A percentile compares a stretch with the other conserved stretches of the same genome.
Evolutionary conservation across 306 rosid genomes (phyloP).

Genomic region (Cucurbita moschata): DNA sequence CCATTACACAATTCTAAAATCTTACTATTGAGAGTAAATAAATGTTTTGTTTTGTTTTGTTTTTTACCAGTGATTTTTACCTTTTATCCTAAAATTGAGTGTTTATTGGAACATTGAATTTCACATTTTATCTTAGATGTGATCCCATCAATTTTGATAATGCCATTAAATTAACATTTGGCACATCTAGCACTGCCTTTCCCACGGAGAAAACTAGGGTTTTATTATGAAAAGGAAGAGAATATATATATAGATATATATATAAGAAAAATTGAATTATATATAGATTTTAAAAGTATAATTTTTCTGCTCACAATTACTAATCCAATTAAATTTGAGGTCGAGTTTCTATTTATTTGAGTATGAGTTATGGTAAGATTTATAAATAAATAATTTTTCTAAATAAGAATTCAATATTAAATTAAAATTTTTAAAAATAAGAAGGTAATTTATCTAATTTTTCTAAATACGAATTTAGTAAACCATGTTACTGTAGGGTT

Average conservation of each 20-base stretch:
- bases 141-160: not conserved
- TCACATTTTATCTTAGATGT: too few relatives aligned
- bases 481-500: too few relatives aligned
- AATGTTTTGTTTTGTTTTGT: too few relatives aligned
- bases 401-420: too few relatives aligned
- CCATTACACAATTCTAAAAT: not conserved
- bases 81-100: too few relatives aligned
- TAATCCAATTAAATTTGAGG: not conserved
- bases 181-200: not conserved
- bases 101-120: too few relatives aligned
- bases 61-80: too few relatives aligned
- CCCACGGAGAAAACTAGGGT: not conserved
- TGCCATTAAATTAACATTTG: not conserved
- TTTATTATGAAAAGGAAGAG: not conserved
- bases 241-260: not conserved
- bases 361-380: not conserved
- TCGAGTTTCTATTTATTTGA: not conserved
- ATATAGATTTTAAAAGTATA: not conserved
- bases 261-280: not conserved
- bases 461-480: too few relatives aligned
- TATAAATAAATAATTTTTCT: not conserved
- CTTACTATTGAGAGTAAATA: not conserved
- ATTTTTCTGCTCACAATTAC: not conserved
- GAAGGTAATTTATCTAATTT: too few relatives aligned
- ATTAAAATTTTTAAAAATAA: too few relatives aligned